Base-by-base conservation (phyloP, 805 yeast species). In the Danielia oregonensis region DNA sequence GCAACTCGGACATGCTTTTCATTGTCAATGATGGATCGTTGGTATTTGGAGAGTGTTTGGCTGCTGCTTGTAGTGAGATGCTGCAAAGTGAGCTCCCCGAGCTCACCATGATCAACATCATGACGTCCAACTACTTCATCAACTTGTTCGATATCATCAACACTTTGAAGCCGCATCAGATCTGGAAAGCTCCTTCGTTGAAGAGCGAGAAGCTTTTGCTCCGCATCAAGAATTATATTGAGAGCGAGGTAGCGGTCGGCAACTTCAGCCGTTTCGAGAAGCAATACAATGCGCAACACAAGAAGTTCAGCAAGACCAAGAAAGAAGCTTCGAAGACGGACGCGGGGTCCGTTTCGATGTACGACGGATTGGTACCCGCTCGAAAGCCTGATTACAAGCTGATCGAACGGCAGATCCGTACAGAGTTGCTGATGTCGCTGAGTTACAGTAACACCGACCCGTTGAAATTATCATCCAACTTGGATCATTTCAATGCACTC, bases 1-100 rank as follows among this genome's bases (percentile, higher is more conserved):
- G 33, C 18, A 40, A 43, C 11, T 53, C 65, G 1, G 53, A 62
- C 33, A 41, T 62, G 29, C 35, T 65, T 5, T 59, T 67, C 32
- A 40, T 63, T 7, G 49, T 67, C 10, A 67, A 67, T 37, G 70
- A 67, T 36, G 72, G 72, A 6, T 57, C 68, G 3, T 33, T 33
- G 11, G 44, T 42, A 4, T 49, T 65, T 30, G 48, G 57, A 4
- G 61, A 60, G 23, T 52, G 45, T 25, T 41, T 59, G 26, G 30
- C 45, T 3, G 35, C 37, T 21, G 40, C 49, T 13, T 44, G 50
- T 27, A 14, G 22, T 18, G 29, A 12, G 29, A 25, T 11, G 19
- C 19, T 10, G 15, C 24, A 10, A 16, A 17, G 37, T 24, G 19
- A 10, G 4, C 40, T 38, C 5, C 65, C 67, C 0, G 57, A 57